Evolutionary conservation across 345 rosid genomes (phyloP), one percentile per base, ranked within the genome.

Genomic region (Dovyalis caffra): DNA sequence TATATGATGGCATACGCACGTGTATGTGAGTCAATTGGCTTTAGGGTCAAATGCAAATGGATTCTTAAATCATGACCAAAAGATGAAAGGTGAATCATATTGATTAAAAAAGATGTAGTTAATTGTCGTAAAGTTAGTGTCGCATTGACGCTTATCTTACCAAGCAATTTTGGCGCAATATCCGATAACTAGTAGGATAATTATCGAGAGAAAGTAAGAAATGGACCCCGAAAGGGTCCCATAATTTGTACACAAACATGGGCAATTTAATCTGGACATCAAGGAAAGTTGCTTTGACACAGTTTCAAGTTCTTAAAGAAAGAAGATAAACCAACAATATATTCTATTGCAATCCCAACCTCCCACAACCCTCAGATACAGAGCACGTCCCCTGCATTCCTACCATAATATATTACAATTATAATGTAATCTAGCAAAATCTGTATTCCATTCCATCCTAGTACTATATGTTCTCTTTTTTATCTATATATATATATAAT

Each of bases 241-340:
- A 16, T 63, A 56, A 56, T 56, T 23, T 56, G 9, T 53, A 38
- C 2, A 38, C 0, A 38, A 38, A 38, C 45, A 3, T 38, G 47
- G 60, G 56, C 8, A 68, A 68, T 68, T 68, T 38, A 68, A 68
- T 43, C 26, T 40, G 71, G 71, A 28, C 33, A 28, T 38, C 1
- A 29, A 14, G 51, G 34, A 40, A 35, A 71, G 11, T 58, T 37
- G 31, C 26, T 49, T 38, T 25, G 33, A 28, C 56, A 69, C 7
- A 45, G 18, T 9, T 32, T 51, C 4, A 68, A 26, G 35, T 29
- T 61, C 65, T 61, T 20, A 16, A 63, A 21, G 4, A 26, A 3
- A 9, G 32, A 25, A 6, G 7, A 34, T 34, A 5, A 34, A 6
- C 37, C 37, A 5, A 1, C 7, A 6, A 34, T 16, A 23, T 2